Evolutionary conservation across 1,139 yeast species (phyloP), one percentile per base, ranked within the genome.

Genomic region (Lodderomyces orthopsilosis): DNA sequence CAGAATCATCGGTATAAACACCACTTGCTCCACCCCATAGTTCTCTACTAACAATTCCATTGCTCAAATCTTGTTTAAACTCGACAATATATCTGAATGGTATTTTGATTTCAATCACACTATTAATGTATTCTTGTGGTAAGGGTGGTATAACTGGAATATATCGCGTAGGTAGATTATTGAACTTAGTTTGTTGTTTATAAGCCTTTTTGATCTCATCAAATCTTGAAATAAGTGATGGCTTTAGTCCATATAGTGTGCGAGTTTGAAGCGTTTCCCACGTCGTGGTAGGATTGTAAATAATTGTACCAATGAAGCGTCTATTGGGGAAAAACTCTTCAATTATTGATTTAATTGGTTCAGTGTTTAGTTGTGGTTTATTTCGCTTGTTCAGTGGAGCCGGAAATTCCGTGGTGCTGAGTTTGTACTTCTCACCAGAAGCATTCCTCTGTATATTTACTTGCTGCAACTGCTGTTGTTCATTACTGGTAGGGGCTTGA

Each of bases 1-100:
- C 96, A 1, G 95, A 85, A 62, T 93, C 98, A 61, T 93, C 98
- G 1, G 97, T 87, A 62, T 91, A 93, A 2, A 93, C 70, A 1
- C 75, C 76, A 27, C 68, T 57, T 42, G 85, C 90, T 0, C 96
- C 88, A 2, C 98, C 98, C 98, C 98, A 93, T 1, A 90, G 57
- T 44, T 79, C 77, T 35, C 95, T 68, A 9, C 24, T 18, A 56
- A 44, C 77, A 75, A 41, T 94, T 67, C 47, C 77, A 71, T 33
- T 51, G 40, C 15, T 51, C 43, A 14, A 58, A 58, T 13, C 70
- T n/a, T 56, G 56, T 43, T 57, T 54, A 43, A 67, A 66, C 24
- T 51, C 47, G 27, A 61, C 57, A 28, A 70, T 58, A 45, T 58
- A 62, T 43, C 70, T 57, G 37, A 69, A 68, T 1, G 93, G 84